Evolutionary conservation across 768 basidiomycete species (phyloP), one percentile per base, ranked within the genome.

Genomic region (Ramaria sp.): DNA sequence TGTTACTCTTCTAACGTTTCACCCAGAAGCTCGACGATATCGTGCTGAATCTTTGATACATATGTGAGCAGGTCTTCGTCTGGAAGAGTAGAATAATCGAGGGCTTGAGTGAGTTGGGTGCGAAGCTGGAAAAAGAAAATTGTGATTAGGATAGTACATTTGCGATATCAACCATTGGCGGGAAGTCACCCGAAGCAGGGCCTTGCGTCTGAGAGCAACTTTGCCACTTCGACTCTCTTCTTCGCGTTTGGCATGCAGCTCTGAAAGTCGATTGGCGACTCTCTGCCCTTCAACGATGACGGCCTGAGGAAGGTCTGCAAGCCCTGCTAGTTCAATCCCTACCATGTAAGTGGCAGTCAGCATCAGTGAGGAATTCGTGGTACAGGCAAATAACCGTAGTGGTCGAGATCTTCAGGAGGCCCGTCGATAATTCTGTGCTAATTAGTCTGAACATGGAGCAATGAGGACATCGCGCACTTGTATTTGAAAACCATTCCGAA

Each of bases 301-400:
- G 48, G 87, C 79, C 0, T 67, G 60, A 0, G 95, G 95, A 0
- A 99, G 73, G 64, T 93, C 91, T 0, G 91, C 93, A 5, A 95
- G 77, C 48, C 81, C 80, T 12, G 94, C 93, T 27, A 97, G 78
- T 62, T 96, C 88, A 11, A 99, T 73, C 2, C 95, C 94, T 94
- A 60, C 22, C n/a, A 38, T 52, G 13, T 17, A 43, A 46, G 27
- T 13, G 50, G 19, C 22, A 39, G 46, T 20, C 11, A 9, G 49
- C 10, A 17, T n/a, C 38, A 17, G 43, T 30, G 1, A 38, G 15
- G 9, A 19, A 52, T 12, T 27, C 19, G 9, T 45, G 49, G 41
- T n/a, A 43, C 30, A 58, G 38, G 52, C 54, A 30, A 53, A 22
- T 58, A 42, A 88, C 90, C 90, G 63, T 92, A 91, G 66, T 91